A percentile compares a stretch with the other conserved stretches of the same genome.
phyloP scores from a whole-genome alignment of 306 rosid genomes.

The Trichosanthes cucumerina region DNA sequence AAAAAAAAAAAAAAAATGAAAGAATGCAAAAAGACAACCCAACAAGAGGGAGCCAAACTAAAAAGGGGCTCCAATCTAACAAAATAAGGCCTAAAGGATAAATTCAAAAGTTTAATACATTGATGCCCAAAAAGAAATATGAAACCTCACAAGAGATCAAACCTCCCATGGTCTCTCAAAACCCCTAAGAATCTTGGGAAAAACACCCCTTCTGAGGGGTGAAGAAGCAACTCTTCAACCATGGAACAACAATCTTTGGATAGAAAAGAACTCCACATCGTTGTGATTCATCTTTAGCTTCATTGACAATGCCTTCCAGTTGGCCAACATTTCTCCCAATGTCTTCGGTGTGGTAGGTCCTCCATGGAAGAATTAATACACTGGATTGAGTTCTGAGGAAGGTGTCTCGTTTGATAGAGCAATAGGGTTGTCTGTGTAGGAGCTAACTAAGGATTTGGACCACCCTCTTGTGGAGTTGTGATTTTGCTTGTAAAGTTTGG shows the following conservation, averaged over 20 bases:
- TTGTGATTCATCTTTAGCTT: too few species aligned
- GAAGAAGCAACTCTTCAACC: not conserved
- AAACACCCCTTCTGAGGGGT: not conserved
- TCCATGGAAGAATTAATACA: too few species aligned
- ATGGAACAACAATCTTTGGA: not conserved
- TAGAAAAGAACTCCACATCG: not conserved
- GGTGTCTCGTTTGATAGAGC: too few species aligned
- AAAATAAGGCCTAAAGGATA: not conserved
- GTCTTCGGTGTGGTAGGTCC: too few species aligned
- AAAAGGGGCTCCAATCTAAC: not conserved
- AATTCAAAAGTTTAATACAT: not conserved
- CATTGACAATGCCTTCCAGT: too few species aligned
- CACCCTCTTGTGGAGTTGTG: too few species aligned
- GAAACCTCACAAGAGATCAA: not conserved
- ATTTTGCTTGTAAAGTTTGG: too few species aligned
- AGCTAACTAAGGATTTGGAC: too few species aligned
- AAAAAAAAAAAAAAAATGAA: not conserved
- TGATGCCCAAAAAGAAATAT: not conserved
- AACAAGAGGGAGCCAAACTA: not conserved
- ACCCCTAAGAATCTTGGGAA: not conserved
- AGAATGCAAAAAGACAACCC: not conserved
- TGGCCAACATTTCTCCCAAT: too few species aligned
- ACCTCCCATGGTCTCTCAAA: not conserved
- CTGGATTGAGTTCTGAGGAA: too few species aligned
- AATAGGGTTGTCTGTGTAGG: too few species aligned